Evolutionary conservation across 2,329 filamentous ascomycete genomes (phyloP).

Genomic region (Pseudogymnoascus sp.): DNA sequence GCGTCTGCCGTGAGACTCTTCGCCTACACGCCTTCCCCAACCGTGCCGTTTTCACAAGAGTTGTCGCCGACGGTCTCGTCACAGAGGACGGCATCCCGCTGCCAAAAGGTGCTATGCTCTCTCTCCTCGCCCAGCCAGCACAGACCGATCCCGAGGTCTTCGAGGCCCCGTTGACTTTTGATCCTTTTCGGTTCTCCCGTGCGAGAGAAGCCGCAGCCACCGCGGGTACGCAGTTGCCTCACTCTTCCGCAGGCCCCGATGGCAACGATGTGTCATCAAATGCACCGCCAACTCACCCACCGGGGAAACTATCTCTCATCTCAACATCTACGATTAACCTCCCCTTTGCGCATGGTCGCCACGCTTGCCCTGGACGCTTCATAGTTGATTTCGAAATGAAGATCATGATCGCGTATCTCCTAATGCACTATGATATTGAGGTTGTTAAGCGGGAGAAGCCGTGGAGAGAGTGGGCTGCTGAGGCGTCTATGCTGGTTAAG

Average conservation of each 20-base stretch:
- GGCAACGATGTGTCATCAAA: neutral
- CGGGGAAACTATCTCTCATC: constrained; percentile 14
- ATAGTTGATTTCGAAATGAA: constrained; percentile 22
- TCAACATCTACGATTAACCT: constrained; percentile 20
- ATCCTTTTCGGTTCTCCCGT: constrained; percentile 17
- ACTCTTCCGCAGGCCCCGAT: neutral
- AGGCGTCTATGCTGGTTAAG: constrained; percentile 20
- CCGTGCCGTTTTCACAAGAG: constrained; percentile 23
- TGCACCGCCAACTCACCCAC: constrained; percentile 1
- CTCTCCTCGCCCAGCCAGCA: constrained; percentile 19
- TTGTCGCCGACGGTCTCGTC: constrained; percentile 19
- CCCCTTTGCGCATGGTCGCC: constrained; percentile 25
- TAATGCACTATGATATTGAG: constrained; percentile 21
- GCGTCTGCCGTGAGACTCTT: constrained; percentile 35
- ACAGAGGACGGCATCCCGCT: constrained; percentile 37
- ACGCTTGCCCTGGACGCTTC: constrained; percentile 25
- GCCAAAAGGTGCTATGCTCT: constrained; percentile 28
- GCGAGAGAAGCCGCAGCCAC: constrained; percentile 9
- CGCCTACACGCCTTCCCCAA: constrained; percentile 28
- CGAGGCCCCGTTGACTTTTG: constrained; percentile 13
- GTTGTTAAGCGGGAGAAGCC: constrained; percentile 19
- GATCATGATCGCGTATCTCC: constrained; percentile 16
- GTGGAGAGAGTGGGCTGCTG: constrained; percentile 22
- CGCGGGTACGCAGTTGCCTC: neutral
- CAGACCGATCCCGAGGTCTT: constrained; percentile 19